A percentile compares a stretch with the other conserved stretches of the same genome.
These are phyloP conservation scores for Neurospora sp. DNA, from an alignment of 495 filamentous ascomycete genomes.

Conservation along the genomic window DNA sequence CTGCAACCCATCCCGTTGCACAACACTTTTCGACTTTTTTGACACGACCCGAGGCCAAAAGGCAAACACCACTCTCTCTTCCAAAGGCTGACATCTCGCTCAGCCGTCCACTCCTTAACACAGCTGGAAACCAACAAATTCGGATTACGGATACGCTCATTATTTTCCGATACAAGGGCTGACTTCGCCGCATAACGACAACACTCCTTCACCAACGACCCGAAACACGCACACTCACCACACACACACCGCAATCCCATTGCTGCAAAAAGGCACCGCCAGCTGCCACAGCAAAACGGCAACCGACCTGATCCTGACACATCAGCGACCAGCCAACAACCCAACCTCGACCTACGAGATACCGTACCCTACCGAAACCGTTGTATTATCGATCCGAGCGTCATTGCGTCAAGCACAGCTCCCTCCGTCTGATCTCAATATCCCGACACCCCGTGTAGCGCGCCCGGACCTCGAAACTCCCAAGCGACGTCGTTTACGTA, in stretches of 20 bases:
- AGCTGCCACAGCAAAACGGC: background rate
- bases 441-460: slow-evolving; percentile 7
- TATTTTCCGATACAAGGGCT: background rate
- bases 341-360: background rate
- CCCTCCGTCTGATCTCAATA: background rate
- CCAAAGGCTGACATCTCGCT: background rate
- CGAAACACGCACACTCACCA: background rate
- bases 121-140: background rate
- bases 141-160: background rate
- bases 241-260: background rate
- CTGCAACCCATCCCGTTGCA: background rate
- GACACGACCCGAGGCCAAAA: background rate
- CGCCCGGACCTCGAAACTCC: slow-evolving; percentile 15
- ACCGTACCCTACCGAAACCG: background rate
- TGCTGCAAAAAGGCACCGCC: background rate
- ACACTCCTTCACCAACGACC: background rate
- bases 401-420: background rate
- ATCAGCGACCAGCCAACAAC: background rate
- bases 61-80: background rate
- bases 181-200: background rate
- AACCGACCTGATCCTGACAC: background rate
- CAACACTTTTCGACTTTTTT: background rate
- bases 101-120: background rate
- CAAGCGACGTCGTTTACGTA: slow-evolving; percentile 1
- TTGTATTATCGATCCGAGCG: background rate